Base-by-base conservation (phyloP, 345 rosid species). In the Gossypium ekmanianum region DNA sequence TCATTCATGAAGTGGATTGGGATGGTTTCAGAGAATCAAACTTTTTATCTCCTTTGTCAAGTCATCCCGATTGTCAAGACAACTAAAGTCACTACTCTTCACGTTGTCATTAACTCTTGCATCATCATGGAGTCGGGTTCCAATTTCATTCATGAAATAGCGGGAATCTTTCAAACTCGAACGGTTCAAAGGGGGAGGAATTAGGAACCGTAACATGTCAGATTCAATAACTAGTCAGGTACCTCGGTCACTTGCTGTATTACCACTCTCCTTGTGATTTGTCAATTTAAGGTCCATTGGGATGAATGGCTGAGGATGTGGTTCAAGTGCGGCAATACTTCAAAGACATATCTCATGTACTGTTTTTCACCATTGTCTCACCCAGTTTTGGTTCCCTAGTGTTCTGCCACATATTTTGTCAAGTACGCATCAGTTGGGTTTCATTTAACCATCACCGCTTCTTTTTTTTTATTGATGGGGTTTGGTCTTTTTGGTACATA, bases 1-100 rank as follows among this genome's bases (percentile, higher is more conserved):
- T 81, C 57, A 9, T 29, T 72, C 65, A 68, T 80, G 81, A 52
- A 44, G 74, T 72, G 61, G 69, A 56, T 63, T 26, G 75, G 29
- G 63, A 68, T 78, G 18, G 73, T 7, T 68, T 34, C 48, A 50
- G 61, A 27, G 83, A 77, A 59, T 34, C 41, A 34, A 34, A 34
- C 41, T 1, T 34, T 34, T 34, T 34, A 34, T 34, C 41, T 34
- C 41, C 7, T 5, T 34, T 5, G 41, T 34, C 7, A 45, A 45
- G 50, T 45, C 50, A 45, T 45, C 50, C 11, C 50, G 11, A 45
- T 10, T 45, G 50, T 45, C 11, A 45, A 45, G 13, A 45, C 50
- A 45, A 45, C 12, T 45, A 7, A 45, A 10, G 50, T 45, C 12
- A 45, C 50, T 45, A 8, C 13, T 45, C 13, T 45, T 45, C 50